Conservation (phyloP, 371 early-diverging fungal genomes). For the Coemansia sp. region DNA sequence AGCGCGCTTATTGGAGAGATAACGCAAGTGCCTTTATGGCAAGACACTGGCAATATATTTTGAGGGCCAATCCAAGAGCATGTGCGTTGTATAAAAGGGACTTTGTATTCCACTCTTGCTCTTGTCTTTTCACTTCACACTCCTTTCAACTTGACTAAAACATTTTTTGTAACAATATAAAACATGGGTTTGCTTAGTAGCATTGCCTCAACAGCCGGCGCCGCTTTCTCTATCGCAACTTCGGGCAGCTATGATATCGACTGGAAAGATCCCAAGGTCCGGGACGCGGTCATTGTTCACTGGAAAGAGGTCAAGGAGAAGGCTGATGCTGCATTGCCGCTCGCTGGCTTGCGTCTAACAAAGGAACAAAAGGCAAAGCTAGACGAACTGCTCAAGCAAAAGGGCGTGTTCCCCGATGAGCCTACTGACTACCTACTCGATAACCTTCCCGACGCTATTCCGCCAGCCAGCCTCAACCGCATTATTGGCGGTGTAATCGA, state of each 20-base stretch:
- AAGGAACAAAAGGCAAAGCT: conserved; percentile 29
- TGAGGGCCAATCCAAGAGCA: no score
- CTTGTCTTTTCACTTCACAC: background rate
- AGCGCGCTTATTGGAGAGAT: background rate
- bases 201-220: conserved; percentile 14
- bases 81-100: background rate
- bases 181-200: conserved; percentile 25
- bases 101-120: background rate
- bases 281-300: conserved; percentile 24
- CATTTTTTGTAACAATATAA: background rate
- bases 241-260: conserved; percentile 33
- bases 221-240: conserved; percentile 30
- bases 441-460: conserved; percentile 36
- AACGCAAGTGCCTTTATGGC: background rate
- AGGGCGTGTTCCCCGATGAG: conserved; percentile 33
- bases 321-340: conserved; percentile 34
- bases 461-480: conserved; percentile 39
- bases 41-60: background rate
- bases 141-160: background rate
- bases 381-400: conserved; percentile 28
- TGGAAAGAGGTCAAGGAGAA: conserved; percentile 37
- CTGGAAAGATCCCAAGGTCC: conserved; percentile 23
- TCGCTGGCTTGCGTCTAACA: conserved; percentile 36
- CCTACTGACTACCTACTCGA: conserved; percentile 21
- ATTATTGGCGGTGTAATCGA: conserved; percentile 35